Base-by-base conservation (phyloP, 345 rosid genomes). In the Eucalyptus marginata region DNA sequence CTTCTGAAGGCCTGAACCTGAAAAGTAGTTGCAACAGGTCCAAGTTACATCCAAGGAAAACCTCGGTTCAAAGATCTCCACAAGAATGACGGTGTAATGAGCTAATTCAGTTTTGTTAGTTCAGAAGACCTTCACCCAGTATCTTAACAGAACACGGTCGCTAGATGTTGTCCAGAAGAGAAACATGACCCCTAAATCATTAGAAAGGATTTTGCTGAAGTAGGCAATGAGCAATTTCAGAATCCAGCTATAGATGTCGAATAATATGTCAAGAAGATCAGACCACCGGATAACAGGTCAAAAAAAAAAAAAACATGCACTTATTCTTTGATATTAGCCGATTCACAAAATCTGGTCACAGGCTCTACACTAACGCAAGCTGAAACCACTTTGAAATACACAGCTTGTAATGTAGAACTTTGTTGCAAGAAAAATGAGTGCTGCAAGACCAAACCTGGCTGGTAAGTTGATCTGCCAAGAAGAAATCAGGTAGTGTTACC, bases 401-500 rank as follows among this genome's bases (percentile, higher is more conserved):
- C 76, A n/a, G 36, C 76, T 64, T n/a, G 76, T 64, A n/a, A 64
- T n/a, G 36, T 4, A 64, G 36, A 64, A 64, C 36, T 64, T 64
- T 4, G 5, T 64, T 2, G 1, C 76, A 14, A 64, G 10, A 64
- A n/a, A 29, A n/a, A 64, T n/a, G 76, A 64, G 76, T 29, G n/a
- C 36, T n/a, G 36, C 76, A 64, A 64, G 36, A 2, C 2, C 87
- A 24, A 58, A 93, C 97, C 95, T 95, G 97, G 89, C 96, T 94
- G 15, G 96, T 92, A 88, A 94, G 88, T 52, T 94, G 92, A 92
- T 95, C 96, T 44, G 93, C 95, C 92, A 94, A 92, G 93, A 94
- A 93, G 89, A 95, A 95, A 92, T 94, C 96, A n/a, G 96, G 92
- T 88, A 93, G 95, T 88, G 90, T 94, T 27, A 92, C 95, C 96